A percentile compares a stretch with the other conserved stretches of the same genome.
phyloP scores from a whole-genome alignment of 179 eudicot genomes.

The Drosera spatulata region DNA sequence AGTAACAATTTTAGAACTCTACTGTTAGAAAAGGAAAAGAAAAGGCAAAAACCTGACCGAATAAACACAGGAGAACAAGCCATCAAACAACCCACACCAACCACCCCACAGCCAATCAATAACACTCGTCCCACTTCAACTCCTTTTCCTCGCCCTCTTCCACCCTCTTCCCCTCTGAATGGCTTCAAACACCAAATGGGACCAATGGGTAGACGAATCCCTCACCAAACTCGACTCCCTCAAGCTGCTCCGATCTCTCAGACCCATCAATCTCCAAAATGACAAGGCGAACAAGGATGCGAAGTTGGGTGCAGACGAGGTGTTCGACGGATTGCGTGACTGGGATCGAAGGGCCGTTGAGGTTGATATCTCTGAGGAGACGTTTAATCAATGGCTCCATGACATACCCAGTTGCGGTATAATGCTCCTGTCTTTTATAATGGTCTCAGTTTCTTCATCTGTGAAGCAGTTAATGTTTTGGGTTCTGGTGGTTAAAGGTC shows the following conservation, averaged over 20 bases:
- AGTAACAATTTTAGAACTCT: no score
- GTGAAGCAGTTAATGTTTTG: not conserved
- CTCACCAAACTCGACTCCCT: slow-evolving; percentile 48
- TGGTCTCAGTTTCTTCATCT: not conserved
- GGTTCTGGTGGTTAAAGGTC: not conserved
- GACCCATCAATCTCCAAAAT: slow-evolving; percentile 57
- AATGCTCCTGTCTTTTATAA: not conserved
- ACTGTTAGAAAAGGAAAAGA: no score
- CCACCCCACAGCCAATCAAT: no score
- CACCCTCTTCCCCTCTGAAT: no score
- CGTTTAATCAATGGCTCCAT: slow-evolving; percentile 60
- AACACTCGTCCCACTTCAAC: no score
- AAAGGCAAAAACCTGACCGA: no score
- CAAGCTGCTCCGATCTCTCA: slow-evolving; percentile 67
- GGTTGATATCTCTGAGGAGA: slow-evolving; percentile 45
- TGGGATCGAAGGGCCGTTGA: slow-evolving; percentile 84
- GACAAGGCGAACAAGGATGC: slow-evolving; percentile 1
- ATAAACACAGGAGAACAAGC: no score
- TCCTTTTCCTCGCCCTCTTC: no score
- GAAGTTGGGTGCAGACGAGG: slow-evolving; percentile 22
- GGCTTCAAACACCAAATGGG: slow-evolving; percentile 31
- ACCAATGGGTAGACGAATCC: slow-evolving; percentile 59
- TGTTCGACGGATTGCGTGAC: slow-evolving; percentile 53
- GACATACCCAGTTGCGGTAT: slow-evolving; percentile 73
- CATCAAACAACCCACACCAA: no score